phyloP scores from a whole-genome alignment of 768 basidiomycete genomes.

The Pleurotus tuber-regium region DNA sequence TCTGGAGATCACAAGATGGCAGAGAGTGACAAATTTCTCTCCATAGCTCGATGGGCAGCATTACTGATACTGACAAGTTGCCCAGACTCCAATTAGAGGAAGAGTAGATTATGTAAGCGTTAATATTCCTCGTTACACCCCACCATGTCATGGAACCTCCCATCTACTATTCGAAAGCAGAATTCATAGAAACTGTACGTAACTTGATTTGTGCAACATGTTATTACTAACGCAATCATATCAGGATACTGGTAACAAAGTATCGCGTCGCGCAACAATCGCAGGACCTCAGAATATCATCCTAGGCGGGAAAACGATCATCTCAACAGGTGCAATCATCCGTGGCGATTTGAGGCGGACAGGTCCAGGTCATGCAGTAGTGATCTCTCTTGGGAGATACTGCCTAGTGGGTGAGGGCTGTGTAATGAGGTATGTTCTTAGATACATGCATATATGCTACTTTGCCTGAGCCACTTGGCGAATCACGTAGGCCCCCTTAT shows the following conservation, averaged over 20 bases:
- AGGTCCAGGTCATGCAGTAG: slow-evolving; percentile 89
- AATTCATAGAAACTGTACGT: slow-evolving; percentile 86
- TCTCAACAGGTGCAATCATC: slow-evolving; percentile 85
- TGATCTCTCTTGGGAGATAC: slow-evolving; percentile 91
- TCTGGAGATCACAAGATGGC: neutral
- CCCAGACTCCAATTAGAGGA: too few species aligned
- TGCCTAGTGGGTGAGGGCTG: slow-evolving; percentile 89
- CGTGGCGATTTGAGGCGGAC: slow-evolving; percentile 91
- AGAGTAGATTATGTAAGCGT: too few species aligned
- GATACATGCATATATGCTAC: neutral
- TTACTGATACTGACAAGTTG: too few species aligned
- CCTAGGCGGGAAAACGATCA: slow-evolving; percentile 95
- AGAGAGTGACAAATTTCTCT: neutral
- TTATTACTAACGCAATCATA: neutral
- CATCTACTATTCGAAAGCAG: slow-evolving; percentile 76
- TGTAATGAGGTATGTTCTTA: slow-evolving; percentile 67
- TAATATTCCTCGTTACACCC: too few species aligned
- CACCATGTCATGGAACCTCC: slow-evolving; percentile 81
- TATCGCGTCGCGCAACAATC: slow-evolving; percentile 88
- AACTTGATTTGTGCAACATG: neutral
- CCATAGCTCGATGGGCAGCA: neutral
- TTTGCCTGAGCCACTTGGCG: neutral
- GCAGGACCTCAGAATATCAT: slow-evolving; percentile 96
- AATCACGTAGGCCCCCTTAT: slow-evolving; percentile 64
- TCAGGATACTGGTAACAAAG: slow-evolving; percentile 95